These are phyloP conservation scores for Backusella westeae DNA, from an alignment of 192 early-diverging fungal species.

Conservation along the genomic window DNA sequence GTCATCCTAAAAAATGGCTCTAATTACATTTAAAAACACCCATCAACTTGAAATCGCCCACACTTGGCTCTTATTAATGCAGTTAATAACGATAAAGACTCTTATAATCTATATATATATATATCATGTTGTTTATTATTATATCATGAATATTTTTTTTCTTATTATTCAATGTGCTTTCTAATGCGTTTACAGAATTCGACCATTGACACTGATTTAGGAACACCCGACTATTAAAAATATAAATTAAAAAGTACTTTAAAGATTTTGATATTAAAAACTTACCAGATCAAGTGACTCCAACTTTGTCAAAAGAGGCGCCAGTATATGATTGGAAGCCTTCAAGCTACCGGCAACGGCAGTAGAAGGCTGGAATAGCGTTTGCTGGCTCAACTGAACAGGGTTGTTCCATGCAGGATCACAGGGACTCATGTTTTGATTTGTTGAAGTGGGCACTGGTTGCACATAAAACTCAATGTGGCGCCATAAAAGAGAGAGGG, in stretches of 20 bases:
- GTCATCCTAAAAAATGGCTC: too few species aligned
- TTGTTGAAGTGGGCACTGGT: not conserved
- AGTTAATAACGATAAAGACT: too few species aligned
- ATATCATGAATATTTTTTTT: not conserved
- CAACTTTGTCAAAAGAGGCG: not conserved
- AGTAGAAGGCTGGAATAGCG: not conserved
- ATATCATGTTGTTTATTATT: not conserved
- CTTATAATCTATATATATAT: not conserved
- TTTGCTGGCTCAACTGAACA: not conserved
- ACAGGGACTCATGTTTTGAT: not conserved
- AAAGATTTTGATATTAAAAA: not conserved
- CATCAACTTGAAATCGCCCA: too few species aligned
- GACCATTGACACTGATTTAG: not conserved
- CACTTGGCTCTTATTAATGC: too few species aligned
- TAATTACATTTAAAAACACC: too few species aligned
- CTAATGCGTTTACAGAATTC: not conserved
- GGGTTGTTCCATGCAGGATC: not conserved
- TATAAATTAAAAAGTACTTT: not conserved
- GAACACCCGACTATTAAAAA: not conserved
- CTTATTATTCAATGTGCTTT: not conserved
- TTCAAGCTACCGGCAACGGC: not conserved
- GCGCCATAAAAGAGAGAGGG: conserved; percentile 2
- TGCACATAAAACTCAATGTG: conserved; percentile 5
- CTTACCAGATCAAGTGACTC: not conserved
- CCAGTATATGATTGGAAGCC: not conserved